Conservation (phyloP, 768 basidiomycete genomes). For the Chiua virens region DNA sequence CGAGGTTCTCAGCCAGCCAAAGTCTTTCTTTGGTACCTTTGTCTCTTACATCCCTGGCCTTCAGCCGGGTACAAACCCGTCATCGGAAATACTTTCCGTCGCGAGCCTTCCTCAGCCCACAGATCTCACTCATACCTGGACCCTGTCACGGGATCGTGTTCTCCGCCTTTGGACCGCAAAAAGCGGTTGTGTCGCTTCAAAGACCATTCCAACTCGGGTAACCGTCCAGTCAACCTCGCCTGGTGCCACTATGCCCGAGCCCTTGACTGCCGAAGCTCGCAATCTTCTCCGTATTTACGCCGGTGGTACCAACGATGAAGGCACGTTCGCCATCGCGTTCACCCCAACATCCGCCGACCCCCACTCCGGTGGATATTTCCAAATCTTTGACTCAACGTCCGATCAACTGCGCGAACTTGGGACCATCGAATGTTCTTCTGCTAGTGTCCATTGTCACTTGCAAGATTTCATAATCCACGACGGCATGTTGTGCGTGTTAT, state of each 20-base stretch:
- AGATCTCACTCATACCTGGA: constrained; percentile 74
- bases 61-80: constrained; percentile 44
- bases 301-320: constrained; percentile 43
- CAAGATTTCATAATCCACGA: constrained; percentile 71
- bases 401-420: constrained; percentile 62
- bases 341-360: constrained; percentile 64
- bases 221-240: constrained; percentile 31
- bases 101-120: constrained; percentile 75
- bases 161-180: constrained; percentile 84
- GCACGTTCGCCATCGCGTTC: constrained; percentile 68
- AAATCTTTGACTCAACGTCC: constrained; percentile 53
- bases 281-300: constrained; percentile 67
- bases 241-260: constrained; percentile 38
- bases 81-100: constrained; percentile 66
- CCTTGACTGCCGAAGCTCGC: constrained; percentile 62
- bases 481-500: constrained; percentile 63
- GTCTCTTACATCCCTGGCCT: constrained; percentile 63
- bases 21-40: constrained; percentile 65
- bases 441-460: constrained; percentile 67
- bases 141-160: constrained; percentile 83
- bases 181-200: constrained; percentile 68
- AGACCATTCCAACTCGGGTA: constrained; percentile 44
- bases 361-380: constrained; percentile 78
- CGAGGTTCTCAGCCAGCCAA: constrained; percentile 62
- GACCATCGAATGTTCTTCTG: constrained; percentile 56